Conservation (phyloP, 1,139 yeast genomes). For the Yamadazyma oceani region DNA sequence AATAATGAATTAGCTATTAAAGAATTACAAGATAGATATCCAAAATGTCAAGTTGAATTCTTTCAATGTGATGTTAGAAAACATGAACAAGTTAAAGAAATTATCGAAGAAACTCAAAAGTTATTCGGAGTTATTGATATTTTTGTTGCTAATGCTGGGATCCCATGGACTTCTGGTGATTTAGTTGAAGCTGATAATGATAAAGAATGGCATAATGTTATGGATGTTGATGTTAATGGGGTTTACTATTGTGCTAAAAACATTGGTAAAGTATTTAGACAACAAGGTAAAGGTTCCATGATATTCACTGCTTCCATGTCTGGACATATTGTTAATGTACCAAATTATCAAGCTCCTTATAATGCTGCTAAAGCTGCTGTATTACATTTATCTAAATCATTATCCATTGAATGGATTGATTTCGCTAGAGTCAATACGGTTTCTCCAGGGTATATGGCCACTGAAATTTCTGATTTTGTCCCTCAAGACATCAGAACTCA, state of each 20-base stretch:
- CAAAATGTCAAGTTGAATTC: conserved; percentile 33
- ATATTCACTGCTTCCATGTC: conserved; percentile 67
- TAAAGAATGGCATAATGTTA: conserved; percentile 45
- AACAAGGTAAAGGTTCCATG: conserved; percentile 49
- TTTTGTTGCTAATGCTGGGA: conserved; percentile 55
- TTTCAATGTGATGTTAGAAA: conserved; percentile 43
- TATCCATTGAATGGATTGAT: conserved; percentile 54
- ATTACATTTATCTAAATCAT: conserved; percentile 51
- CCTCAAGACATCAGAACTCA: conserved; percentile 33
- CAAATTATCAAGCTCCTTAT: conserved; percentile 62
- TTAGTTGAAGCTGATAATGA: conserved; percentile 42
- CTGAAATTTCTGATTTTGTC: conserved; percentile 53
- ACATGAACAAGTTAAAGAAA: conserved; percentile 35
- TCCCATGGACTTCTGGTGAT: conserved; percentile 44
- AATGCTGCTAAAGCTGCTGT: conserved; percentile 61
- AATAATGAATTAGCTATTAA: conserved; percentile 30
- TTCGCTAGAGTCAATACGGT: conserved; percentile 58
- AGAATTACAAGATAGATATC: conserved; percentile 28
- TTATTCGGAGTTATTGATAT: conserved; percentile 48
- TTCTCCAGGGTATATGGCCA: conserved; percentile 56
- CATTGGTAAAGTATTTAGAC: conserved; percentile 39
- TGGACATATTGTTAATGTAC: conserved; percentile 64
- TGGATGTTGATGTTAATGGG: conserved; percentile 46
- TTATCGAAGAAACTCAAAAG: conserved; percentile 30
- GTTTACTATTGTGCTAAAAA: conserved; percentile 47